Conservation (phyloP, 2,329 filamentous ascomycete species). For the Daldinia eschscholtzii region DNA sequence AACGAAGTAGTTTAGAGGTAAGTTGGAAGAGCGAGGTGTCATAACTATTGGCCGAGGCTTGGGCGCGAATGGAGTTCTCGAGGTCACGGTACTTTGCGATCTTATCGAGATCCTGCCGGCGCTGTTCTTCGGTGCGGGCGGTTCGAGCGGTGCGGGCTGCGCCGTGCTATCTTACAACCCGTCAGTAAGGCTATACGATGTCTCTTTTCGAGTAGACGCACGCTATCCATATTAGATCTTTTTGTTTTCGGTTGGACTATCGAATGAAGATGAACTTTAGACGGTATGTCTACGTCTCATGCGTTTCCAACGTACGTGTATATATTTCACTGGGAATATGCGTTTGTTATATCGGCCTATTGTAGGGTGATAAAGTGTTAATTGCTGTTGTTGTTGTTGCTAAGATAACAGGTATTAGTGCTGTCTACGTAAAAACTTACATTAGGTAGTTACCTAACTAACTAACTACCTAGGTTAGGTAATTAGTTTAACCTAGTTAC, state of each 20-base stretch:
- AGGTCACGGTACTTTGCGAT: slow-evolving; percentile 82
- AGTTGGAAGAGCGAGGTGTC: slow-evolving; percentile 73
- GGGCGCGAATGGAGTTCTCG: slow-evolving; percentile 74
- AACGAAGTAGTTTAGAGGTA: slow-evolving; percentile 77
- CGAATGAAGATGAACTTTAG: background rate
- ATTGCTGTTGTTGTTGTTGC: background rate
- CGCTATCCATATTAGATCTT: slow-evolving; percentile 50
- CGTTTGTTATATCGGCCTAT: too few species aligned
- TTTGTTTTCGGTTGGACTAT: background rate
- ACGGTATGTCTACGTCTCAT: background rate
- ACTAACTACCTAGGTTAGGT: too few species aligned
- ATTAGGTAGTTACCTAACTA: background rate
- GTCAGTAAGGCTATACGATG: slow-evolving; percentile 8
- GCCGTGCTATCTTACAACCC: slow-evolving; percentile 74
- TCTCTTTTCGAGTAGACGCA: slow-evolving; percentile 26
- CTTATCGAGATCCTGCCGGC: slow-evolving; percentile 77
- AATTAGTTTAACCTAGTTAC: too few species aligned
- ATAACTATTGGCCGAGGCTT: slow-evolving; percentile 62
- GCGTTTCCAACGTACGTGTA: background rate
- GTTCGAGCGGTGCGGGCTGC: slow-evolving; percentile 75
- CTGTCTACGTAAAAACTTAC: too few species aligned
- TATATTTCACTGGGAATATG: too few species aligned
- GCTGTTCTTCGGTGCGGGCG: slow-evolving; percentile 74
- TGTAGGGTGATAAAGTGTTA: background rate
- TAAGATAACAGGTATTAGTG: slow-evolving; percentile 14